Percentiles rank a stretch among this genome's conserved stretches.
These are phyloP conservation scores for Auricularia auricula-judae DNA, from an alignment of 768 basidiomycete species.

Conservation along the genomic window DNA sequence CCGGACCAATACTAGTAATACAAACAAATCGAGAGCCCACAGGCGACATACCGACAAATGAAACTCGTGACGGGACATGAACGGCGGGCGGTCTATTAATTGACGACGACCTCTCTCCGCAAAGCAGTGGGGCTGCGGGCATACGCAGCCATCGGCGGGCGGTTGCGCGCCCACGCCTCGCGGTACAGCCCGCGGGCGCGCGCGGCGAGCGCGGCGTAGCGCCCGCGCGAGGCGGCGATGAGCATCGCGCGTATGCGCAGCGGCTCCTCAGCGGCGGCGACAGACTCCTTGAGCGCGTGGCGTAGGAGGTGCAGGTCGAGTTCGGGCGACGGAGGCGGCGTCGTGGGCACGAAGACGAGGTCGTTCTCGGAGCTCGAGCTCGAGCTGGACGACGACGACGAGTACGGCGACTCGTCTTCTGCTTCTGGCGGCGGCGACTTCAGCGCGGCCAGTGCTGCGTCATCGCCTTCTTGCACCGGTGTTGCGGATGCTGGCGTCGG, in stretches of 20 bases:
- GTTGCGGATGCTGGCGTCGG: not conserved
- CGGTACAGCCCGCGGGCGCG: not conserved
- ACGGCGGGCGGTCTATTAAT: not conserved
- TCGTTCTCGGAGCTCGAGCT: not conserved
- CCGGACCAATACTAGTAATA: no score
- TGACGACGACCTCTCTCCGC: not conserved
- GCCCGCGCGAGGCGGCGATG: not conserved
- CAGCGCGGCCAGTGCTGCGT: not conserved
- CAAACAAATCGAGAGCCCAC: no score
- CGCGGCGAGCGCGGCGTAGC: not conserved
- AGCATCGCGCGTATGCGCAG: not conserved
- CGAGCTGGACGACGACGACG: no score
- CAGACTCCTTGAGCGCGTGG: not conserved
- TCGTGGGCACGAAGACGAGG: not conserved
- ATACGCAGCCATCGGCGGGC: not conserved
- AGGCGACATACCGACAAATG: no score
- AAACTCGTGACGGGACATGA: no score
- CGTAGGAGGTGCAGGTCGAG: not conserved
- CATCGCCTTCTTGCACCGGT: not conserved
- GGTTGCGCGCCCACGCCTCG: not conserved
- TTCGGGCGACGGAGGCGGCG: not conserved
- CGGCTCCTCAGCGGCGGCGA: not conserved
- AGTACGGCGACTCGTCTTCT: no score
- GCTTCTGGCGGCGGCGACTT: not conserved
- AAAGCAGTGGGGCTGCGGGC: not conserved